Conservation (phyloP, 257 asterid genomes). For the Solanum appendiculatum region DNA sequence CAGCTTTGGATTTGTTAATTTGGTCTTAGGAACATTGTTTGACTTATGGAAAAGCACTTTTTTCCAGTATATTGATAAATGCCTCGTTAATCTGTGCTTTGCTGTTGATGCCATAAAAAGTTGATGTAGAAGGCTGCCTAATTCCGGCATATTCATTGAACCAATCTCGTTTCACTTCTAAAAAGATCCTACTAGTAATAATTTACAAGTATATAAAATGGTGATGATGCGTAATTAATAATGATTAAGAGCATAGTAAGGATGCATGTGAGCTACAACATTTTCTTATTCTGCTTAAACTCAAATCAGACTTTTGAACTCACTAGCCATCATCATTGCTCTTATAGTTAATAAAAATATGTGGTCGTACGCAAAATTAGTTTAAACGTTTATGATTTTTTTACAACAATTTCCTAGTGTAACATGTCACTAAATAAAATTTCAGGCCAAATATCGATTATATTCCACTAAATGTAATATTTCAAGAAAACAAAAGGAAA, state of each 20-base stretch:
- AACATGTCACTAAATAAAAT: neutral
- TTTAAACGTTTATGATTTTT: neutral
- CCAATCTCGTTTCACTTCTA: neutral
- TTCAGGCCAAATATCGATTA: neutral
- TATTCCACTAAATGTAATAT: neutral
- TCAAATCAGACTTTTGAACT: neutral
- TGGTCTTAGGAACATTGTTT: neutral
- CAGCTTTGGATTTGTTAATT: neutral
- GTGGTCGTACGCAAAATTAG: neutral
- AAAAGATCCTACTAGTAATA: neutral
- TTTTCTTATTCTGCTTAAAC: neutral
- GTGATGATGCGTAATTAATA: neutral
- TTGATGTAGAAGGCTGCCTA: neutral
- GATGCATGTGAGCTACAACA: constrained; percentile 5
- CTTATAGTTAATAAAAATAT: neutral
- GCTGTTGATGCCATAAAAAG: neutral
- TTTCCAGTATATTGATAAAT: neutral
- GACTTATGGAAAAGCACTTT: neutral
- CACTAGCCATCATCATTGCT: neutral
- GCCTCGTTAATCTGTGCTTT: neutral
- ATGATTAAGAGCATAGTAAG: neutral
- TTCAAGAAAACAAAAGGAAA: neutral
- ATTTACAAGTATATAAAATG: neutral
- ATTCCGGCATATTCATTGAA: neutral
- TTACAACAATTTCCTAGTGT: neutral